These are phyloP conservation scores for Blumeria graminis DNA, from an alignment of 2,329 filamentous ascomycete genomes.

Conservation along the genomic window DNA sequence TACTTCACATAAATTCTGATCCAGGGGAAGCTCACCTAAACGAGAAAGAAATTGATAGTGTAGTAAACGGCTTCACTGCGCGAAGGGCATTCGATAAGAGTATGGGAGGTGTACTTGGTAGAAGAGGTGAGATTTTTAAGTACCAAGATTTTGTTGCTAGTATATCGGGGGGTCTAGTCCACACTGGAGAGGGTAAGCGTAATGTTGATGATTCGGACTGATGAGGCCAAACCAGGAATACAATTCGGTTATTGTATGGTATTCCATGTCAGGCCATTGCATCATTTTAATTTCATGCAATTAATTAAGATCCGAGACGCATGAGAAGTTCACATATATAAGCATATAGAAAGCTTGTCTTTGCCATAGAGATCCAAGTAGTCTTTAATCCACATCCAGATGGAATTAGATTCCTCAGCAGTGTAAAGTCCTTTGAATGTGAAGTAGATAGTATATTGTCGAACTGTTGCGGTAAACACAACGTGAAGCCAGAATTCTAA, in stretches of 20 bases:
- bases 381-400: no score
- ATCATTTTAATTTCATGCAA: background rate
- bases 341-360: no score
- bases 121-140: conserved; percentile 69
- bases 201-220: no score
- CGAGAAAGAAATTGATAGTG: conserved; percentile 56
- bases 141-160: conserved; percentile 67
- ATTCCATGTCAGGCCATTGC: background rate
- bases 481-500: no score
- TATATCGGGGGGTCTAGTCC: conserved; percentile 11
- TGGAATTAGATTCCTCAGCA: no score
- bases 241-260: background rate
- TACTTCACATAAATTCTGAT: conserved; percentile 63
- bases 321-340: no score
- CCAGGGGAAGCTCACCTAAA: conserved; percentile 38
- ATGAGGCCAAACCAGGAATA: conserved; percentile 4
- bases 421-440: no score
- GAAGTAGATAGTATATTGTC: no score
- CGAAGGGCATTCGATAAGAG: conserved; percentile 57
- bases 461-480: no score
- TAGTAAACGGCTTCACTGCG: conserved; percentile 70
- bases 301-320: no score
- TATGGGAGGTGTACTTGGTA: conserved; percentile 21
- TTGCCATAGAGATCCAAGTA: no score
- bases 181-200: conserved; percentile 8